phyloP scores from a whole-genome alignment of 495 filamentous ascomycete genomes.

The Daldinia bambusicola region DNA sequence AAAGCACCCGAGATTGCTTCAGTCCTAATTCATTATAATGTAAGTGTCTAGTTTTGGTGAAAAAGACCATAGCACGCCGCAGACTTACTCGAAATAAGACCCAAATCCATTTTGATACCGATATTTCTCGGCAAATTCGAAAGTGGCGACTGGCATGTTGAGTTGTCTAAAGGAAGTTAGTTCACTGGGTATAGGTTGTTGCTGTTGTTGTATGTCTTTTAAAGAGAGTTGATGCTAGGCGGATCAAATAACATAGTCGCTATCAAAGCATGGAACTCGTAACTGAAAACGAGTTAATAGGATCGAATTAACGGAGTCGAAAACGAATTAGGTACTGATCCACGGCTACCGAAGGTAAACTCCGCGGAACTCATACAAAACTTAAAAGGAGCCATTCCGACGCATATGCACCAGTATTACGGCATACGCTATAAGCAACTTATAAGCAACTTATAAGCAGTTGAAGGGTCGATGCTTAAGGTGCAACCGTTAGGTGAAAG shows the following conservation, averaged over 20 bases:
- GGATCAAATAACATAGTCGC: conserved; percentile 13
- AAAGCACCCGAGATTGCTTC: conserved; percentile 60
- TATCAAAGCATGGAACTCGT: not conserved
- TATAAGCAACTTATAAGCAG: conserved; percentile 8
- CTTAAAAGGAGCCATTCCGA: conserved; percentile 11
- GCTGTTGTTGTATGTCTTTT: conserved; percentile 4
- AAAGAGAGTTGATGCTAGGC: not conserved
- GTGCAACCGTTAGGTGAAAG: not conserved
- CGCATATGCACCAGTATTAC: no score
- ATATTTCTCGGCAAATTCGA: conserved; percentile 67
- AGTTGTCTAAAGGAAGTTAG: not conserved
- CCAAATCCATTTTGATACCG: conserved; percentile 76
- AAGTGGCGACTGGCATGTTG: conserved; percentile 68
- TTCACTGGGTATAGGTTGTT: conserved; percentile 9
- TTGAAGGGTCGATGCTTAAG: not conserved
- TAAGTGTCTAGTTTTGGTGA: conserved; percentile 1
- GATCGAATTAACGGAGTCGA: conserved; percentile 9
- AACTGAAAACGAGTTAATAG: not conserved
- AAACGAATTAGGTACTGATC: conserved; percentile 12
- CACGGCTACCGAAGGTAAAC: conserved; percentile 43
- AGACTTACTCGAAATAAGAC: conserved; percentile 67
- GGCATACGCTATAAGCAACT: no score
- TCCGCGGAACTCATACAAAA: conserved; percentile 22
- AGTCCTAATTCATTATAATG: conserved; percentile 47
- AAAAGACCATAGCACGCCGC: not conserved